Evolutionary conservation across 2,329 filamentous ascomycete species (phyloP).

Genomic region (Aspergillus vadensis): DNA sequence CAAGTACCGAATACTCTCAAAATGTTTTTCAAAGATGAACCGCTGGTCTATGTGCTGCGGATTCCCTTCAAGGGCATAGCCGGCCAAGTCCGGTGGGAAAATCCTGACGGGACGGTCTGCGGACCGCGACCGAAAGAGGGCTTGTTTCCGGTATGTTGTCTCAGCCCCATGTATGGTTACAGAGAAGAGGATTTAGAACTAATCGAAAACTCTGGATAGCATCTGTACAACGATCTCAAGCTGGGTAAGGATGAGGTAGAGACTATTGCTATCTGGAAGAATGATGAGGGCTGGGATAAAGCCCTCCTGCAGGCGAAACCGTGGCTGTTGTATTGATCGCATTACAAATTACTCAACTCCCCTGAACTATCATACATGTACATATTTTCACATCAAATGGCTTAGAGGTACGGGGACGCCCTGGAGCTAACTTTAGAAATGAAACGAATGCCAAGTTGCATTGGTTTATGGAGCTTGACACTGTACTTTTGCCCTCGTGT

Average conservation of each 20-base stretch:
- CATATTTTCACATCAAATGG: neutral
- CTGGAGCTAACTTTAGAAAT: neutral
- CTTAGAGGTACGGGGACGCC: neutral
- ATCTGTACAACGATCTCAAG: conserved; percentile 43
- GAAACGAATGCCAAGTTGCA: neutral
- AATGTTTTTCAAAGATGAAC: conserved; percentile 41
- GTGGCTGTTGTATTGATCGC: conserved; percentile 39
- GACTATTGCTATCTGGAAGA: conserved; percentile 41
- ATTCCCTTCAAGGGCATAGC: conserved; percentile 36
- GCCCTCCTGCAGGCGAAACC: conserved; percentile 35
- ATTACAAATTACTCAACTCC: neutral
- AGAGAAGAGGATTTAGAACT: neutral
- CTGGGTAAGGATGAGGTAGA: conserved; percentile 42
- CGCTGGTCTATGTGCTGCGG: conserved; percentile 40
- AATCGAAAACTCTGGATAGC: conserved; percentile 23
- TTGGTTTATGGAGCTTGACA: too few relatives aligned
- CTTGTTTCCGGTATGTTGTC: conserved; percentile 41
- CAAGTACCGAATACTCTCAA: conserved; percentile 44
- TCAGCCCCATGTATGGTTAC: neutral
- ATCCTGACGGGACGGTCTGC: conserved; percentile 40
- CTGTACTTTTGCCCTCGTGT: neutral
- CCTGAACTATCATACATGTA: neutral
- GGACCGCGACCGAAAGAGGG: conserved; percentile 41
- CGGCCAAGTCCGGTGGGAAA: conserved; percentile 40
- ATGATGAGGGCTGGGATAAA: conserved; percentile 41